phyloP scores from a whole-genome alignment of 768 basidiomycete genomes.

The Gelatoporia subvermispora region DNA sequence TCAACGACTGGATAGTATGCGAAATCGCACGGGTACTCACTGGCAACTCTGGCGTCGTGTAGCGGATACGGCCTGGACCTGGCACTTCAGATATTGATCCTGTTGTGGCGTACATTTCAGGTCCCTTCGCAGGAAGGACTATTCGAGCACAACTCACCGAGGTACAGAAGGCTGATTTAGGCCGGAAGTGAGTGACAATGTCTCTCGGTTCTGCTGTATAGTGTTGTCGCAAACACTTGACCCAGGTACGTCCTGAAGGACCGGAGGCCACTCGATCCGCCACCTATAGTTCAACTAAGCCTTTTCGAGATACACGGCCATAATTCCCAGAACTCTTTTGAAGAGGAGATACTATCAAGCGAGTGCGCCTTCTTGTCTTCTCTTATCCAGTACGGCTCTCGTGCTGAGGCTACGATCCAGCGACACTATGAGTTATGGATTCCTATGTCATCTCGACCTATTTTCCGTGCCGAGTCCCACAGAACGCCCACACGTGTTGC shows the following conservation, averaged over 20 bases:
- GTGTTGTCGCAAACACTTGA: neutral
- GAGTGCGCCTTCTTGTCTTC: constrained; percentile 2
- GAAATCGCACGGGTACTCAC: too few species aligned
- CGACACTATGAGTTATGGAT: constrained; percentile 34
- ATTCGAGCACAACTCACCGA: constrained; percentile 1
- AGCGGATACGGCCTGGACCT: neutral
- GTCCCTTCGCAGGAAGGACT: constrained; percentile 1
- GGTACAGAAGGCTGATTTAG: constrained; percentile 7
- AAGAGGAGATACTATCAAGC: constrained; percentile 12
- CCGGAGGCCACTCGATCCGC: neutral
- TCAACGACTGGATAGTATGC: too few species aligned
- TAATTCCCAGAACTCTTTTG: constrained; percentile 2
- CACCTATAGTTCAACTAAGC: neutral
- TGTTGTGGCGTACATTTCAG: neutral
- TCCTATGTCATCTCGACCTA: constrained; percentile 77
- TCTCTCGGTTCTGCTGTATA: neutral
- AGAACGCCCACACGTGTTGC: too few species aligned
- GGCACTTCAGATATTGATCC: neutral
- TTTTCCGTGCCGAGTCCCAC: constrained; percentile 48
- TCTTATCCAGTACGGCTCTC: neutral
- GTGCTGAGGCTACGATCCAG: neutral
- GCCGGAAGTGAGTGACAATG: constrained; percentile 3
- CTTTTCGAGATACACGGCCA: neutral
- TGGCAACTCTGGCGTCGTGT: too few species aligned
- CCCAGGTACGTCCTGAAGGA: constrained; percentile 19